Conservation (phyloP, 345 rosid species). For the Ailanthus altissimus region DNA sequence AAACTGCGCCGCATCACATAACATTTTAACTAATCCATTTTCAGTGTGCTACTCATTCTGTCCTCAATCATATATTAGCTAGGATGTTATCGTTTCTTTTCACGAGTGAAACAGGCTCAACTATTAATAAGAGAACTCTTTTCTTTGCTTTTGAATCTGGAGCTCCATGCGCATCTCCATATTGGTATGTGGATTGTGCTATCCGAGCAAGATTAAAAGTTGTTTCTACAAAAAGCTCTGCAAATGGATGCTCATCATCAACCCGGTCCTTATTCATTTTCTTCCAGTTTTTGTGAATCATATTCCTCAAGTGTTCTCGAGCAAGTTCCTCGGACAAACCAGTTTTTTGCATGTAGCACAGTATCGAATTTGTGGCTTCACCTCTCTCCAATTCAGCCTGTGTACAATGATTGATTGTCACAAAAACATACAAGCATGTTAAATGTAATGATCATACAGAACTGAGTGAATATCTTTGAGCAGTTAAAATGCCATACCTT, state of each 20-base stretch:
- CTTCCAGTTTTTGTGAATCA: slow-evolving; percentile 40
- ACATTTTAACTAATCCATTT: too few relatives aligned
- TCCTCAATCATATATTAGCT: too few relatives aligned
- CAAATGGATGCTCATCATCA: slow-evolving; percentile 11
- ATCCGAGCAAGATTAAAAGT: slow-evolving; percentile 36
- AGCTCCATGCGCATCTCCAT: slow-evolving; percentile 47
- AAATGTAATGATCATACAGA: too few relatives aligned
- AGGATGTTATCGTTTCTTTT: not conserved
- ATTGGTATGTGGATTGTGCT: slow-evolving; percentile 33
- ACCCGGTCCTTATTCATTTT: slow-evolving; percentile 32
- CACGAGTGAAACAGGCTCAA: slow-evolving; percentile 30
- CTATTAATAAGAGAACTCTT: slow-evolving; percentile 28
- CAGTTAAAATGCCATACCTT: slow-evolving; percentile 26
- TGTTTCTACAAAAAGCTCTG: slow-evolving; percentile 22
- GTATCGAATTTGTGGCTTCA: slow-evolving; percentile 31
- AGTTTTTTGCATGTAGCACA: slow-evolving; percentile 37
- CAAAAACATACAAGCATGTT: too few relatives aligned
- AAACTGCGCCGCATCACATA: not conserved
- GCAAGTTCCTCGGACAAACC: slow-evolving; percentile 36
- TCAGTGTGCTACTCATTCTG: not conserved
- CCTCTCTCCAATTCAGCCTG: slow-evolving; percentile 49
- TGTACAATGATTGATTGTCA: not conserved
- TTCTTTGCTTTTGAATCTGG: slow-evolving; percentile 30
- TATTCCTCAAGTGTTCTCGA: slow-evolving; percentile 19
- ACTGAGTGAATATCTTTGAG: too few relatives aligned